Conservation (phyloP, 352 stramenopile species). For the Globisporangium heterothallicum region DNA sequence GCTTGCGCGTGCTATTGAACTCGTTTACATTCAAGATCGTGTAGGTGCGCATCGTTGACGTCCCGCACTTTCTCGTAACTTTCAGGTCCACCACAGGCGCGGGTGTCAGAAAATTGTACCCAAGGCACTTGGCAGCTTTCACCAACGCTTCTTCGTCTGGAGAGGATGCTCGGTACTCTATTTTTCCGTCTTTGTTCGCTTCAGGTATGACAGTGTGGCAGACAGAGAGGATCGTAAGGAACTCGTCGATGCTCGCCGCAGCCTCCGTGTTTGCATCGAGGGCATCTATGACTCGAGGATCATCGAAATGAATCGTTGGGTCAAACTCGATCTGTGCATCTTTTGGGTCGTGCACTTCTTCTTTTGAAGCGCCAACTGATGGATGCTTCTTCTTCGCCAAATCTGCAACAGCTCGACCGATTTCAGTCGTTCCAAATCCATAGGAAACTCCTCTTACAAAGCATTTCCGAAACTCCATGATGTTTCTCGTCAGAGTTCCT, state of each 20-base stretch:
- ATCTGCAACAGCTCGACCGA: constrained; percentile 53
- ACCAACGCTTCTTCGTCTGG: constrained; percentile 93
- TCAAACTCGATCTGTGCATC: constrained; percentile 63
- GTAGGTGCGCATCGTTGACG: constrained; percentile 29
- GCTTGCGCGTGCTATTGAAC: constrained; percentile 93
- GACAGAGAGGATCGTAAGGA: constrained; percentile 63
- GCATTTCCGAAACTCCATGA: constrained; percentile 96
- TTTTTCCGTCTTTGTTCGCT: constrained; percentile 34
- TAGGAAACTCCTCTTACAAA: constrained; percentile 81
- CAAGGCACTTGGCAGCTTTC: constrained; percentile 74
- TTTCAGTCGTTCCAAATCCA: constrained; percentile 77
- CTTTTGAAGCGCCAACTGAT: neutral
- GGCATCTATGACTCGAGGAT: constrained; percentile 49
- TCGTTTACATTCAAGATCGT: constrained; percentile 78
- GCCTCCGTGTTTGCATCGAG: constrained; percentile 21
- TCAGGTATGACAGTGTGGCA: constrained; percentile 79
- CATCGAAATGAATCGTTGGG: constrained; percentile 63
- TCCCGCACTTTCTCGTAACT: constrained; percentile 41
- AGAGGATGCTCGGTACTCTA: constrained; percentile 86
- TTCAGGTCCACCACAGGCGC: constrained; percentile 47
- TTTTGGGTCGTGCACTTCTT: constrained; percentile 27
- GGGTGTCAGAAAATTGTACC: constrained; percentile 77
- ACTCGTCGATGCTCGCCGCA: constrained; percentile 45
- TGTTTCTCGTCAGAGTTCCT: constrained; percentile 97
- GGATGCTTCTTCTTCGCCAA: constrained; percentile 24